These are phyloP conservation scores for Nigrospora oryzae DNA, from an alignment of 2,329 filamentous ascomycete species.

Conservation along the genomic window DNA sequence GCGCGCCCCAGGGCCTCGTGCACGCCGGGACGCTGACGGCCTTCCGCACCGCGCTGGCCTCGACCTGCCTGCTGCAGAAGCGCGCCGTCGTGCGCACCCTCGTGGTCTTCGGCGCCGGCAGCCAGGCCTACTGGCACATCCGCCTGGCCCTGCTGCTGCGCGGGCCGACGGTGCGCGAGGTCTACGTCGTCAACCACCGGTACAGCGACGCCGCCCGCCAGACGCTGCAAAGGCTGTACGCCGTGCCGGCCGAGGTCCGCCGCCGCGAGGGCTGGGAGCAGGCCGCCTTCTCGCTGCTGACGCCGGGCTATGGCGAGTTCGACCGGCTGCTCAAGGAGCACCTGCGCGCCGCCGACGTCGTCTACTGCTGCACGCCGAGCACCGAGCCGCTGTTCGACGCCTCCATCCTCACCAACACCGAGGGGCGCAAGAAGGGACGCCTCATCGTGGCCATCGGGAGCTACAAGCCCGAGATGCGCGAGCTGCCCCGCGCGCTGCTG, in stretches of 20 bases:
- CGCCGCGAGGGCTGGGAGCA: conserved; percentile 52
- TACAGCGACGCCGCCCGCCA: conserved; percentile 50
- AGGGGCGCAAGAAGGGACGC: conserved; percentile 61
- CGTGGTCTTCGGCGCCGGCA: conserved; percentile 78
- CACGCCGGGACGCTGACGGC: conserved; percentile 69
- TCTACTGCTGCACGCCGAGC: conserved; percentile 84
- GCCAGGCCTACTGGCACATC: conserved; percentile 92
- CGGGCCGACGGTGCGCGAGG: conserved; percentile 60
- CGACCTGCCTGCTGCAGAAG: conserved; percentile 54
- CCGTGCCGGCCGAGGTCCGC: conserved; percentile 33
- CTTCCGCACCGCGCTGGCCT: conserved; percentile 70
- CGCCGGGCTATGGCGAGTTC: conserved; percentile 62
- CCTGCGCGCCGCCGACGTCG: conserved; percentile 64
- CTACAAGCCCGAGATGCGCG: conserved; percentile 66
- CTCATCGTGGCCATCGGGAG: conserved; percentile 67
- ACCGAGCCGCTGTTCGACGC: conserved; percentile 67
- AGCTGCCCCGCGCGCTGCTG: conserved; percentile 72
- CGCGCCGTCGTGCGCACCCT: conserved; percentile 67
- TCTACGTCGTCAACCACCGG: conserved; percentile 75
- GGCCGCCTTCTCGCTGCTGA: conserved; percentile 61
- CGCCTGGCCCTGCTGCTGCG: conserved; percentile 72
- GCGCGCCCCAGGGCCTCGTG: conserved; percentile 57
- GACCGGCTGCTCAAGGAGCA: conserved; percentile 60
- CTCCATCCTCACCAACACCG: conserved; percentile 60
- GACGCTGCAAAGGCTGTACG: conserved; percentile 40